phyloP scores from a whole-genome alignment of 2,329 filamentous ascomycete species.

The Diaporthe aspalathi region DNA sequence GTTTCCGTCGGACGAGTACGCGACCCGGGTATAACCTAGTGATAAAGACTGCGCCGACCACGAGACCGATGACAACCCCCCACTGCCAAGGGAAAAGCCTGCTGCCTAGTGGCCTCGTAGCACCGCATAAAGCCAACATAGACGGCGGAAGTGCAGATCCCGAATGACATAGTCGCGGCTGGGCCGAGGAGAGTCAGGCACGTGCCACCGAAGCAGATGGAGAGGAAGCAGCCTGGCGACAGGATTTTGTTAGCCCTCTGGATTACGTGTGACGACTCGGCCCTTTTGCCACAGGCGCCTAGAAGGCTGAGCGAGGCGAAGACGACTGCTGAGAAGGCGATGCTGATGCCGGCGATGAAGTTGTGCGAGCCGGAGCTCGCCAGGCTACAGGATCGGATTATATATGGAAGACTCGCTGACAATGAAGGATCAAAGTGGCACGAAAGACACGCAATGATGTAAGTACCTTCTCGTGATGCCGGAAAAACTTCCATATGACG shows the following conservation, averaged over 20 bases:
- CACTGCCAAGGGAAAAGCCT: slow-evolving; percentile 13
- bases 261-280: slow-evolving; percentile 11
- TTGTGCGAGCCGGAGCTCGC: background rate
- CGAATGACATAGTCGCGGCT: background rate
- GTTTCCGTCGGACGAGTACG: background rate
- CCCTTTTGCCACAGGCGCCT: background rate
- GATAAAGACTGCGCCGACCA: background rate
- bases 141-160: slow-evolving; percentile 8
- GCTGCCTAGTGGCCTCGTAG: slow-evolving; percentile 14
- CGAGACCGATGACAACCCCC: background rate
- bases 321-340: slow-evolving; percentile 4
- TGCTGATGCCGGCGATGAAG: background rate
- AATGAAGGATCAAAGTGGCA: background rate
- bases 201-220: background rate
- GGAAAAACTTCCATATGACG: background rate
- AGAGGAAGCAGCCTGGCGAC: background rate
- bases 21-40: slow-evolving; percentile 3
- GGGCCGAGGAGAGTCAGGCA: background rate
- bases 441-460: background rate
- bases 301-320: background rate
- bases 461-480: background rate
- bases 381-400: background rate
- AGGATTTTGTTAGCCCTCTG: background rate
- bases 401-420: background rate
- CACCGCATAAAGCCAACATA: slow-evolving; percentile 16